Evolutionary conservation across 306 rosid genomes (phyloP).

Genomic region (Hippophae gyantsensis): DNA sequence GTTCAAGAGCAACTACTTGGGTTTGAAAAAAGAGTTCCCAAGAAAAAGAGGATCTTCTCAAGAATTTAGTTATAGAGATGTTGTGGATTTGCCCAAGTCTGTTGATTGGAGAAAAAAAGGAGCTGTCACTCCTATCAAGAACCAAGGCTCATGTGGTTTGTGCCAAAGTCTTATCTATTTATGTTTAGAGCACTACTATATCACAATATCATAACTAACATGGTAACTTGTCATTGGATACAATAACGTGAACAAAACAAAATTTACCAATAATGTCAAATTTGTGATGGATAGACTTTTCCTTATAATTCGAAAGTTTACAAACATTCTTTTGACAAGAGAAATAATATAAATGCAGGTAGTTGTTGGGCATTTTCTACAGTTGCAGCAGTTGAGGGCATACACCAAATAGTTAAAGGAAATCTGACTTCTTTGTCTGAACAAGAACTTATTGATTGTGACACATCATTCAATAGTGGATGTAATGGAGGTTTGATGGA

Average conservation of each 20-base stretch:
- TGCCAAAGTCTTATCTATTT: conserved; percentile 4
- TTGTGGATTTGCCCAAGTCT: conserved; percentile 31
- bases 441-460: conserved; percentile 42
- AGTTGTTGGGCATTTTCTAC: conserved; percentile 55
- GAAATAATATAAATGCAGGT: conserved; percentile 22
- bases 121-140: conserved; percentile 41
- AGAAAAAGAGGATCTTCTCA: conserved; percentile 12
- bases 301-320: too few species aligned
- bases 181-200: too few species aligned
- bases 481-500: conserved; percentile 43
- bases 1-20: conserved; percentile 39
- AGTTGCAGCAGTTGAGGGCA: conserved; percentile 40
- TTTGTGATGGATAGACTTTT: too few species aligned
- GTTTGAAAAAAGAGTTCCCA: conserved; percentile 22
- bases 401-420: conserved; percentile 42
- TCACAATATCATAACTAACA: too few species aligned
- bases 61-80: conserved; percentile 31
- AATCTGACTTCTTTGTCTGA: conserved; percentile 42
- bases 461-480: conserved; percentile 34
- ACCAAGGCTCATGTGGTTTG: conserved; percentile 48
- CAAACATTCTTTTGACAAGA: not conserved
- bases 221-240: not conserved
- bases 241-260: not conserved
- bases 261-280: too few species aligned
- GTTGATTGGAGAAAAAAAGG: conserved; percentile 50